Conservation (phyloP, 2,329 filamentous ascomycete genomes). For the Aspergillus texensis region DNA sequence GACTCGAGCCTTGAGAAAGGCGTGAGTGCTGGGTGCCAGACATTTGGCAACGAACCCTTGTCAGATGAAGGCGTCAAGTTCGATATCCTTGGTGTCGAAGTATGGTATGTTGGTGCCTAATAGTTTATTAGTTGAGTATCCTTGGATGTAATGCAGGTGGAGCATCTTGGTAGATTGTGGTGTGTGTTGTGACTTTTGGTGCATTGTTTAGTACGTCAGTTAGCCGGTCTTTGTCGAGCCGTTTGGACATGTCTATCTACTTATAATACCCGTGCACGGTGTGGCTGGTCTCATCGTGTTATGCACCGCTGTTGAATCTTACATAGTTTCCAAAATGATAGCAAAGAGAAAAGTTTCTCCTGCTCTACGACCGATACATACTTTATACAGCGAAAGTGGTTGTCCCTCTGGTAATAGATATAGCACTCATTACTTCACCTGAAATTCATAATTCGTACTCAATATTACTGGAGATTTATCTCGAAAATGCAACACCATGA, state of each 20-base stretch:
- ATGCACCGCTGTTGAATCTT: constrained; percentile 4
- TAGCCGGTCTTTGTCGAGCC: not conserved
- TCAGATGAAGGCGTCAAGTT: constrained; percentile 94
- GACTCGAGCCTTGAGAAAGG: constrained; percentile 83
- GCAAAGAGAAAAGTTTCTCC: not conserved
- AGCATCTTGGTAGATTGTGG: not conserved
- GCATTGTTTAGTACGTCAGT: not conserved
- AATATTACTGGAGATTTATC: constrained; percentile 2
- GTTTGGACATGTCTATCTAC: not conserved
- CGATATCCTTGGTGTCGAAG: constrained; percentile 83
- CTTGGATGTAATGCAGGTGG: not conserved
- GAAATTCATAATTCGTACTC: constrained; percentile 5
- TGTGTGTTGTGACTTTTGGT: not conserved
- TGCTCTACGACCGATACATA: not conserved
- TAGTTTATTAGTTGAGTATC: not conserved
- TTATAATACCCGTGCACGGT: constrained; percentile 17
- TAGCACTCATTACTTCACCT: not conserved
- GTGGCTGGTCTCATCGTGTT: constrained; percentile 19
- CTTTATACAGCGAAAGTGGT: not conserved
- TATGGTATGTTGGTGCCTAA: constrained; percentile 80
- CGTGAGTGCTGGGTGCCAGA: constrained; percentile 80
- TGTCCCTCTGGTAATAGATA: not conserved
- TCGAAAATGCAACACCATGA: not conserved
- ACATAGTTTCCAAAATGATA: not conserved
- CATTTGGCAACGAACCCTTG: constrained; percentile 91